Evolutionary conservation across 257 asterid genomes (phyloP).

Genomic region (Jaltomata sinuosa): DNA sequence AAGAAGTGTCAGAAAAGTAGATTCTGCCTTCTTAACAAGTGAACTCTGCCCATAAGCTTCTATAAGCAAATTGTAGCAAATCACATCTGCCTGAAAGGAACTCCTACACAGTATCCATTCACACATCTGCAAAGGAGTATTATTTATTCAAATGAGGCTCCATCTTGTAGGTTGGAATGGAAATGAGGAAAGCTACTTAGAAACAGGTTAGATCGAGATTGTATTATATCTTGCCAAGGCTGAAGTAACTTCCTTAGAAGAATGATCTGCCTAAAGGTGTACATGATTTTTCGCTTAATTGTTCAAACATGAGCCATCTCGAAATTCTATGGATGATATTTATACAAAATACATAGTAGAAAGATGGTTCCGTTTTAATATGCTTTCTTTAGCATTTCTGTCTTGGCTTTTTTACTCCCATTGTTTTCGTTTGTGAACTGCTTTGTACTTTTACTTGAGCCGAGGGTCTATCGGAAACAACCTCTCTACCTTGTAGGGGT

Average conservation of each 20-base stretch:
- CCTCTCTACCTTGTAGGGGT: no score
- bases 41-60: slow-evolving; percentile 74
- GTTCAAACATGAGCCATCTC: no score
- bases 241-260: background rate
- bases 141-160: background rate
- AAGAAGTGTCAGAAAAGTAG: slow-evolving; percentile 51
- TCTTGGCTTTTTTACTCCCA: no score
- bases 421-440: no score
- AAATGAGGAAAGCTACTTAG: background rate
- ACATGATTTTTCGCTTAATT: no score
- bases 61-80: slow-evolving; percentile 77
- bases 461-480: no score
- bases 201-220: background rate
- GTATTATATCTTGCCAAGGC: background rate
- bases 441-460: no score
- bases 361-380: no score
- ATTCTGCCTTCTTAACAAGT: slow-evolving; percentile 52
- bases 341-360: no score
- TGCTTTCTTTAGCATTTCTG: no score
- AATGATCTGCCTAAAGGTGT: no score
- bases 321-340: no score
- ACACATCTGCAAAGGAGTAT: slow-evolving; percentile 38
- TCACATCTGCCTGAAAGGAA: slow-evolving; percentile 63
- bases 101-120: slow-evolving; percentile 72
- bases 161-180: background rate